Evolutionary conservation across 495 filamentous ascomycete genomes (phyloP), one percentile per base, ranked within the genome.

Genomic region (Neurospora sp.): DNA sequence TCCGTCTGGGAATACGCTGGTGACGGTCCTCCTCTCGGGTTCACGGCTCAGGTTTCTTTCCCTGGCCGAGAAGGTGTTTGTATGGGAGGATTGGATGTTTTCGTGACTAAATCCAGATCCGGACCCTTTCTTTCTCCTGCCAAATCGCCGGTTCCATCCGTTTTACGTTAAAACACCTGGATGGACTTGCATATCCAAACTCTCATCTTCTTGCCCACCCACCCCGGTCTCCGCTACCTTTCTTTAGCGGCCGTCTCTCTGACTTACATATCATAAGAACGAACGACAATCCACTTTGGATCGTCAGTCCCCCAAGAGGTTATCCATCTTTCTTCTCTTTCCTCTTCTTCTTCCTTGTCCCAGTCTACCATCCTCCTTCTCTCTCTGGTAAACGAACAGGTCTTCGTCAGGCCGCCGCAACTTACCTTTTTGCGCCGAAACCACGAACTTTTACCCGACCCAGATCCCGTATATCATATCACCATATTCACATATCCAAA

Each of bases 401-500:
- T 38, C 69, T 70, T 71, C 35, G 62, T 71, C 70, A 59, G 39
- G n/a, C 39, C 70, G 20, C 18, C 14, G 20, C 69, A 70, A 27
- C 54, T 20, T 23, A 31, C 18, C 62, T 70, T 31, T 1, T 66
- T 70, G 31, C 39, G n/a, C 35, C 39, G 38, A 42, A 69, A 12
- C 38, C 44, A 71, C 71, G 18, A 71, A n/a, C 18, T 20, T 20
- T 40, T 38, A 14, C 20, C 16, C 54, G 44, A n/a, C 37, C 7
- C 31, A 31, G 8, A 38, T 35, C 42, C 37, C n/a, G 38, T 39
- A 48, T 37, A 70, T 38, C 37, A 69, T 39, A 46, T 46, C 59
- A 46, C 18, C 42, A 46, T 46, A 46, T 46, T 46, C 18, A 20
- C 69, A 31, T 20, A 66, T 31, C 59, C 69, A 83, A 62, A 31